These are phyloP conservation scores for Eucalyptus polyanthemos DNA, from an alignment of 345 rosid genomes.

Conservation along the genomic window DNA sequence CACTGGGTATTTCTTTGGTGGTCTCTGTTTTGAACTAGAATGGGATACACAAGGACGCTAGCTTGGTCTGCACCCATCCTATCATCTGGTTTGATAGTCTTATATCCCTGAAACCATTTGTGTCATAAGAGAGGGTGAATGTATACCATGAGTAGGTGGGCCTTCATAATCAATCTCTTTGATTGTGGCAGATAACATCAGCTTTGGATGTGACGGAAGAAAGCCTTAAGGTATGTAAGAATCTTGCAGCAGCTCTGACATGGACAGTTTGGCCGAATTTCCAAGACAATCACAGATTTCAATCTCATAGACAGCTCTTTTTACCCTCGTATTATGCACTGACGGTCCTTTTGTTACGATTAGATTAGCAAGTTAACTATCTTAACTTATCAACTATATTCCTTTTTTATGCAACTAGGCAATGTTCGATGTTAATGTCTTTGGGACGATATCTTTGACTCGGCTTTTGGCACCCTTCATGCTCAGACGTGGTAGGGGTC, in stretches of 20 bases:
- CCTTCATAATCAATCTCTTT: neutral
- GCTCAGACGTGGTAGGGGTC: slow-evolving; percentile 78
- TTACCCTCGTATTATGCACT: neutral
- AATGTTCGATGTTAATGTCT: slow-evolving; percentile 68
- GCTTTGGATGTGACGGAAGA: slow-evolving; percentile 69
- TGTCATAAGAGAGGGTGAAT: neutral
- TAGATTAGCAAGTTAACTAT: neutral
- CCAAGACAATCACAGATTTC: neutral
- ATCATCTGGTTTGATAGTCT: neutral
- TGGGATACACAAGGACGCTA: neutral
- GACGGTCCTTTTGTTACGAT: neutral
- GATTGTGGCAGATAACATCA: slow-evolving; percentile 55
- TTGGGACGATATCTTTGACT: slow-evolving; percentile 85
- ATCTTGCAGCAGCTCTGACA: neutral
- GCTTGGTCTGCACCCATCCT: neutral
- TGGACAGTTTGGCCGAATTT: neutral
- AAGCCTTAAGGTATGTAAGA: slow-evolving; percentile 49
- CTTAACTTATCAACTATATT: neutral
- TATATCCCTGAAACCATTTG: neutral
- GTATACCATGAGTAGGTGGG: neutral
- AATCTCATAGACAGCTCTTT: neutral
- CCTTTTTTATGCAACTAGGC: slow-evolving; percentile 31
- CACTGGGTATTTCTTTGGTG: neutral
- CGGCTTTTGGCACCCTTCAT: slow-evolving; percentile 64
- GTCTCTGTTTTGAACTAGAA: neutral